phyloP scores from a whole-genome alignment of 192 early-diverging fungal species.

The Ramicandelaber brevisporus region DNA sequence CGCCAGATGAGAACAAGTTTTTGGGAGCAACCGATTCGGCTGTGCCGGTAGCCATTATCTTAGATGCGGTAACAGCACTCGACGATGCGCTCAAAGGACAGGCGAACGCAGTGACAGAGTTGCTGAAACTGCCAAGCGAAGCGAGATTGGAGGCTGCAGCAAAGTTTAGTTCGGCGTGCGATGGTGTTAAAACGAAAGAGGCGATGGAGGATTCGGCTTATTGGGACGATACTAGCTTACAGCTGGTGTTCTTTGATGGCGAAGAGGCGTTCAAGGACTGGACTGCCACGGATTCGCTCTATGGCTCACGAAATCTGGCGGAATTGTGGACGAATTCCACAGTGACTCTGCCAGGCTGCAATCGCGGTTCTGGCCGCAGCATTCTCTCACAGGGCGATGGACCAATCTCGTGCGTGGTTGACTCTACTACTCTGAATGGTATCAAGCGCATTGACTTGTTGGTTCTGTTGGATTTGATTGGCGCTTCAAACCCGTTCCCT shows the following conservation, averaged over 20 bases:
- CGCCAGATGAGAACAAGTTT: conserved; percentile 25
- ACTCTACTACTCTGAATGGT: conserved; percentile 6
- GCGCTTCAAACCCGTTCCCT: conserved; percentile 24
- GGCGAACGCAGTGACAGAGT: no score
- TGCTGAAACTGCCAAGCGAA: no score
- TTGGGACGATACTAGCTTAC: conserved; percentile 29
- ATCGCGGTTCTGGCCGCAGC: no score
- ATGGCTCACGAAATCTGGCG: conserved; percentile 74
- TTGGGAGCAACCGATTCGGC: conserved; percentile 81
- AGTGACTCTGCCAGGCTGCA: no score
- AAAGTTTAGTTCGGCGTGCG: no score
- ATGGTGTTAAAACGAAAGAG: no score
- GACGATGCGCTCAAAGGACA: no score
- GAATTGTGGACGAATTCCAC: conserved; percentile 38
- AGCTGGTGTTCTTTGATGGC: conserved; percentile 94
- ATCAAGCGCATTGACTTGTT: conserved; percentile 61
- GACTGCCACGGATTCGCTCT: conserved; percentile 58
- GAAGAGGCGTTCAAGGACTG: conserved; percentile 74
- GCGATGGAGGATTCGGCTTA: no score
- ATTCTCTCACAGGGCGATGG: no score
- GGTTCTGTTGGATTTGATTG: conserved; percentile 73
- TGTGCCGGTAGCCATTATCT: conserved; percentile 67
- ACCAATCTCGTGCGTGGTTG: no score
- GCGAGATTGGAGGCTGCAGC: no score
- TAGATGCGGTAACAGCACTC: no score